These are phyloP conservation scores for Nakazawaea ambrosiae DNA, from an alignment of 805 yeast species.

Conservation along the genomic window DNA sequence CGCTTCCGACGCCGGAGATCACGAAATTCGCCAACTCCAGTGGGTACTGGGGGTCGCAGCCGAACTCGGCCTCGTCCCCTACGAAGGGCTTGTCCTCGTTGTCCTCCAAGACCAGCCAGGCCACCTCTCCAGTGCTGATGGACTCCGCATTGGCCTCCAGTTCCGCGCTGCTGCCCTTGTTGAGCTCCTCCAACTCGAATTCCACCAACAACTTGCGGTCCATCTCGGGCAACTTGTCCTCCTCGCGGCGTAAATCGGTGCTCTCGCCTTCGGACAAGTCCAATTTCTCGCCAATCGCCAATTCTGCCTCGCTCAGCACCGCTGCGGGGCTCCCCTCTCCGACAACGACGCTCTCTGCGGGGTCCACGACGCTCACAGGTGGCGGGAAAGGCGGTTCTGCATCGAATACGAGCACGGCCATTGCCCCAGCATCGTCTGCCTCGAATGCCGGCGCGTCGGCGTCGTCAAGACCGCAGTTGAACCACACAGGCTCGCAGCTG, in stretches of 20 bases:
- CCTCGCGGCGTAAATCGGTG: constrained; percentile 8
- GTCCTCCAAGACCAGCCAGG: constrained; percentile 5
- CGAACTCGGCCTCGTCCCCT: constrained; percentile 21
- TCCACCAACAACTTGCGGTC: constrained; percentile 5
- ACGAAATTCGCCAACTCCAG: constrained; percentile 11
- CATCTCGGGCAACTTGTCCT: too few species aligned
- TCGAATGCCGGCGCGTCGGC: neutral
- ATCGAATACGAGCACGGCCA: neutral
- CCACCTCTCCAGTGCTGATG: constrained; percentile 2
- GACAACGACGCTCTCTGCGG: neutral
- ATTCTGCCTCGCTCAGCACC: too few species aligned
- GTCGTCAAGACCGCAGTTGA: constrained; percentile 3
- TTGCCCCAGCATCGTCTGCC: neutral
- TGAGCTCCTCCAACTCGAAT: neutral
- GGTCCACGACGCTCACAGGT: neutral
- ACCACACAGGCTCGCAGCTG: constrained; percentile 6
- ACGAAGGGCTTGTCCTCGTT: constrained; percentile 13
- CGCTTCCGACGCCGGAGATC: constrained; percentile 59
- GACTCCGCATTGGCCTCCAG: constrained; percentile 2
- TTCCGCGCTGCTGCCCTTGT: neutral
- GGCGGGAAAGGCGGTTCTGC: neutral
- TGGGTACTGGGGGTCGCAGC: constrained; percentile 1
- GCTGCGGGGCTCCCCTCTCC: neutral
- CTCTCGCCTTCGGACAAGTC: constrained; percentile 8
- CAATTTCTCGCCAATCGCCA: neutral